Evolutionary conservation across 2,329 filamentous ascomycete species (phyloP).

Genomic region (Cladophialophora psammophila): DNA sequence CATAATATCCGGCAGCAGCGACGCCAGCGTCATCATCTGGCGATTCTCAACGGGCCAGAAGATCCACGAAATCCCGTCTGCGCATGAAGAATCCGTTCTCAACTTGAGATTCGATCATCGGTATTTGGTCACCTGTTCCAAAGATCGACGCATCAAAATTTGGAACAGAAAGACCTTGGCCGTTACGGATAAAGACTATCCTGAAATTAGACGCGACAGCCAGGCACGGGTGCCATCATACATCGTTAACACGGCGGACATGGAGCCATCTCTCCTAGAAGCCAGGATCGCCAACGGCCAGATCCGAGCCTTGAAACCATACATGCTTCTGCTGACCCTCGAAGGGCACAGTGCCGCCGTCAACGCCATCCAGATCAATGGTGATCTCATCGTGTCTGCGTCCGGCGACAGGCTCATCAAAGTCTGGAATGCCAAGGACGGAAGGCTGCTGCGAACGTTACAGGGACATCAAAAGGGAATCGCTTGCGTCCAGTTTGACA

Average conservation of each 20-base stretch:
- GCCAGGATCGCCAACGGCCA: slow-evolving; percentile 51
- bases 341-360: slow-evolving; percentile 90
- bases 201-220: slow-evolving; percentile 42
- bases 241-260: slow-evolving; percentile 59
- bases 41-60: slow-evolving; percentile 87
- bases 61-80: slow-evolving; percentile 75
- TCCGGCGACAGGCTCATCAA: slow-evolving; percentile 94
- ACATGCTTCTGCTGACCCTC: slow-evolving; percentile 77
- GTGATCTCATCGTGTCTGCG: slow-evolving; percentile 87
- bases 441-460: slow-evolving; percentile 77
- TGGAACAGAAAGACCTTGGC: slow-evolving; percentile 81
- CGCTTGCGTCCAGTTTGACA: slow-evolving; percentile 96
- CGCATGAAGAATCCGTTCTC: slow-evolving; percentile 88
- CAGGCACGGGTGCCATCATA: slow-evolving; percentile 57
- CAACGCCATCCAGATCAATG: slow-evolving; percentile 91
- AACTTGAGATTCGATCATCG: slow-evolving; percentile 92
- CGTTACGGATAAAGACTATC: slow-evolving; percentile 55
- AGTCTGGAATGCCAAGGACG: slow-evolving; percentile 88
- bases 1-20: slow-evolving; percentile 94
- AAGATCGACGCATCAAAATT: slow-evolving; percentile 95
- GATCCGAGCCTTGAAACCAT: slow-evolving; percentile 64
- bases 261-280: slow-evolving; percentile 53
- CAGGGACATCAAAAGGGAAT: slow-evolving; percentile 93
- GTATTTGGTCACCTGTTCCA: slow-evolving; percentile 94
- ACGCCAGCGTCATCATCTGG: slow-evolving; percentile 91